Conservation (phyloP, 768 basidiomycete genomes). For the Coprinopsis strossmayeri region DNA sequence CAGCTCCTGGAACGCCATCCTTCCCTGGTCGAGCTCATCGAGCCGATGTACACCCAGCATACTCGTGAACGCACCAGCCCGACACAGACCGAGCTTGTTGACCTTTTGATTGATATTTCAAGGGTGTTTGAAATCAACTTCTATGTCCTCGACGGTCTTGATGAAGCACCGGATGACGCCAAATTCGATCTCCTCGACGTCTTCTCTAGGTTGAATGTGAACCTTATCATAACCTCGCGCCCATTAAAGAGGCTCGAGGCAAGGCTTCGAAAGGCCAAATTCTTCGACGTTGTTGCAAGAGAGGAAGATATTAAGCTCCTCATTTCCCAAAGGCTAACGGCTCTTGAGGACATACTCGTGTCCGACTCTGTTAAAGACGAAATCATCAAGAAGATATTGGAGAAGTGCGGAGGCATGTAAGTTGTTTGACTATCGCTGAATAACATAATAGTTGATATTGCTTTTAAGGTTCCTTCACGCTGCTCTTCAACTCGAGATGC, state of each 20-base stretch:
- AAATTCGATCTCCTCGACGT: not conserved
- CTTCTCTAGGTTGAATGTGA: not conserved
- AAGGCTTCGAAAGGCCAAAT: not conserved
- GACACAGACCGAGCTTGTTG: not conserved
- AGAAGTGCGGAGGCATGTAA: slow-evolving; percentile 2
- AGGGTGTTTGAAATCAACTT: not conserved
- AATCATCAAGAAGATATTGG: not conserved
- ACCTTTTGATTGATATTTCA: not conserved
- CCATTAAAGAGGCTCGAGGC: not conserved
- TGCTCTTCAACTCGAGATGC: slow-evolving; percentile 2
- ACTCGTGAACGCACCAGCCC: not conserved
- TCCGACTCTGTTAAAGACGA: no score
- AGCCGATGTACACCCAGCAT: not conserved
- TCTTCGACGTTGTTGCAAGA: not conserved
- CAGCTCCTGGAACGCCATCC: not conserved
- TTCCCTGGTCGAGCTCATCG: not conserved
- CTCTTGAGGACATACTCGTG: no score
- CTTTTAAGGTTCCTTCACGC: slow-evolving; percentile 8
- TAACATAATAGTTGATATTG: not conserved
- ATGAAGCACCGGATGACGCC: not conserved
- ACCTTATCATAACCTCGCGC: slow-evolving; percentile 1
- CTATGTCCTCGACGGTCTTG: slow-evolving; percentile 2
- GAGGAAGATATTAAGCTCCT: not conserved
- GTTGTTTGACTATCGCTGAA: not conserved
- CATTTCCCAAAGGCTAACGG: no score